Percentiles rank a stretch among this genome's conserved stretches.
These are phyloP conservation scores for Colletotrichum somersetense DNA, from an alignment of 2,329 filamentous ascomycete species.

Conservation along the genomic window DNA sequence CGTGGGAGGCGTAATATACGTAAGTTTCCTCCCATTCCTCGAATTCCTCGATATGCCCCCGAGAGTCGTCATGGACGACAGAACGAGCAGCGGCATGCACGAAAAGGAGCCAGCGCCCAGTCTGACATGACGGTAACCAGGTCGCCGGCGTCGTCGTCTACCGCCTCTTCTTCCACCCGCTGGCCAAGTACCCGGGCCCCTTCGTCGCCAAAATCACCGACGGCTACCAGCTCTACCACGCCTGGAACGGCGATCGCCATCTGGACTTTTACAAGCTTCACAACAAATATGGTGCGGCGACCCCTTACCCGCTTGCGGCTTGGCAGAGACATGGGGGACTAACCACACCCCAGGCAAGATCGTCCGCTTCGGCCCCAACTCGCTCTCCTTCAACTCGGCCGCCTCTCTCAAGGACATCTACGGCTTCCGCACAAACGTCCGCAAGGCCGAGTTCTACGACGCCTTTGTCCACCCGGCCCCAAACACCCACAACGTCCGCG, in stretches of 20 bases:
- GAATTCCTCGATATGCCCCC: neutral
- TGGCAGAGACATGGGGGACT: neutral
- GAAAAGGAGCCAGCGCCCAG: neutral
- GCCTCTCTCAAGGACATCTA: constrained; percentile 76
- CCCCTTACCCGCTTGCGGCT: neutral
- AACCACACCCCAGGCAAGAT: constrained; percentile 60
- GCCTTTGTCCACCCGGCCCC: constrained; percentile 78
- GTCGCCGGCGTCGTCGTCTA: constrained; percentile 62
- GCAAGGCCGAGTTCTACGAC: constrained; percentile 80
- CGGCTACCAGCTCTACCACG: constrained; percentile 77
- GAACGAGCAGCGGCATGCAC: neutral
- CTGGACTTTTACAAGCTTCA: constrained; percentile 80
- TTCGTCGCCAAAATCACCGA: constrained; percentile 73
- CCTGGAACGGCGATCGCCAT: constrained; percentile 80
- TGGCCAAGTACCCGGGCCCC: constrained; percentile 75
- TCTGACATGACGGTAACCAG: constrained; percentile 48
- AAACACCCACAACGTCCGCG: constrained; percentile 80
- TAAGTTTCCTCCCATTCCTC: constrained; percentile 50
- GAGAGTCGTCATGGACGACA: neutral
- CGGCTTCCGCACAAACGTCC: constrained; percentile 72
- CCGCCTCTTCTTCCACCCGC: constrained; percentile 72
- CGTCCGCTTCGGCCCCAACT: constrained; percentile 84
- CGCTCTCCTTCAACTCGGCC: constrained; percentile 81
- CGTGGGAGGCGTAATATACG: constrained; percentile 55
- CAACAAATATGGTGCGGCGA: constrained; percentile 71